Conservation (phyloP, 768 basidiomycete genomes). For the Floccularia luteovirens region DNA sequence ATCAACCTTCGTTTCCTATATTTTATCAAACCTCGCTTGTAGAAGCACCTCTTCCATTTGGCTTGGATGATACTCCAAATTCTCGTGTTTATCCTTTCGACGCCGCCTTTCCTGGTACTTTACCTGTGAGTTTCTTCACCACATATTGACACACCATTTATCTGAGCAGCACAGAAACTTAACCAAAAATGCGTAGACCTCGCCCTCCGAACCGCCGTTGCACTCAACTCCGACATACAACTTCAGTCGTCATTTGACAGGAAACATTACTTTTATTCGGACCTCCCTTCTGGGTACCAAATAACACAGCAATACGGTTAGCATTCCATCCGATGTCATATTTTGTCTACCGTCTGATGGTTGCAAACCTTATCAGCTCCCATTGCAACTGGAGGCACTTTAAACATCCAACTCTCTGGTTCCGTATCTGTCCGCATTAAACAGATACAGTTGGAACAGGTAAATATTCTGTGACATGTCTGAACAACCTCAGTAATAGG, state of each 20-base stretch:
- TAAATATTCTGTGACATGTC: conserved; percentile 15
- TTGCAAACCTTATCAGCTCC: conserved; percentile 56
- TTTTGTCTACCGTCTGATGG: conserved; percentile 1
- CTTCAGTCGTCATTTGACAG: conserved; percentile 80
- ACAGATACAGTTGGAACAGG: conserved; percentile 96
- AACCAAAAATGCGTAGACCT: conserved; percentile 71
- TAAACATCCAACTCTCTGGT: conserved; percentile 36
- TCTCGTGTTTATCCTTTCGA: conserved; percentile 71
- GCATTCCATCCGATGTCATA: conserved; percentile 7
- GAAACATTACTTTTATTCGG: conserved; percentile 98
- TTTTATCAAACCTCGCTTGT: not conserved
- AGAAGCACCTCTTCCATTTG: conserved; percentile 32
- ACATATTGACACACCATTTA: not conserved
- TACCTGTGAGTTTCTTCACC: conserved; percentile 56
- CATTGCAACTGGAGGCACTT: conserved; percentile 58
- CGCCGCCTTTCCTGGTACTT: conserved; percentile 87
- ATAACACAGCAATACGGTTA: conserved; percentile 97
- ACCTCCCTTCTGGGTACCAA: conserved; percentile 92
- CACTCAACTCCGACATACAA: conserved; percentile 62
- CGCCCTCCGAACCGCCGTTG: conserved; percentile 74
- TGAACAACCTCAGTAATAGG: conserved; percentile 1
- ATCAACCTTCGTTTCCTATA: not conserved
- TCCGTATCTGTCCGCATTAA: conserved; percentile 65
- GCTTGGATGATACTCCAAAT: conserved; percentile 51
- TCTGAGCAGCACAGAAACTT: conserved; percentile 32